Base-by-base conservation (phyloP, 2,329 filamentous ascomycete species). In the Chaetomiaceae sp. region DNA sequence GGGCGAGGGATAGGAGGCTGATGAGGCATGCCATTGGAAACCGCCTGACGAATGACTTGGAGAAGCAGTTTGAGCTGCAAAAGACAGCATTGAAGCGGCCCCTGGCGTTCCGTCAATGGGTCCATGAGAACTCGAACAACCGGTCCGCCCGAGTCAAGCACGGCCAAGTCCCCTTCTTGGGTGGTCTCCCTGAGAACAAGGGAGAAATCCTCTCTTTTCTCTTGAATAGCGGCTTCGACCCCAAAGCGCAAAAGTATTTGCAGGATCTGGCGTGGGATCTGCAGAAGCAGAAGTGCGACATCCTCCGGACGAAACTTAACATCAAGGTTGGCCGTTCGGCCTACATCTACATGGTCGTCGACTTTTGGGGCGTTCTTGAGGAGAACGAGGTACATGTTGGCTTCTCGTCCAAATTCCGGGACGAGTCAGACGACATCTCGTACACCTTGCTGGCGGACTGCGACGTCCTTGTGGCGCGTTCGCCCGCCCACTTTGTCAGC, bases 351-450 rank as follows among this genome's bases (percentile, higher is more conserved):
- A 89, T 89, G 68, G 75, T 87, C 0, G 77, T 84, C 0, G 87
- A 92, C 63, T 87, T 87, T 20, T 68, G 68, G 0, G 76, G 75
- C 0, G 68, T 79, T 0, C 63, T 92, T 0, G 67, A 77, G 44
- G 82, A 85, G 34, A 79, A 78, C 1, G 82, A 91, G 57, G 73
- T 90, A 0, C 83, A 87, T 33, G 60, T 91, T 0, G 74, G 78
- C 0, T 89, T 90, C 55, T 86, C 85, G 0, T 71, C 70, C n/a
- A 74, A 76, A n/a, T 86, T 88, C 54, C 58, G 66, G 0, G 75
- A 81, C 49, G 71, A 79, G 1, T 65, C 69, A 0, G 77, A 77
- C 1, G 74, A 74, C 0, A 76, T 79, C 31, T 75, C 70, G 0
- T 79, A 78, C 35, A 76, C 74, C 0, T 62, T 76, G 5, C 64